Percentiles rank a stretch among this genome's conserved stretches.
These are phyloP conservation scores for Phaeosphaeria sp. DNA, from an alignment of 2,329 filamentous ascomycete species.

Conservation along the genomic window DNA sequence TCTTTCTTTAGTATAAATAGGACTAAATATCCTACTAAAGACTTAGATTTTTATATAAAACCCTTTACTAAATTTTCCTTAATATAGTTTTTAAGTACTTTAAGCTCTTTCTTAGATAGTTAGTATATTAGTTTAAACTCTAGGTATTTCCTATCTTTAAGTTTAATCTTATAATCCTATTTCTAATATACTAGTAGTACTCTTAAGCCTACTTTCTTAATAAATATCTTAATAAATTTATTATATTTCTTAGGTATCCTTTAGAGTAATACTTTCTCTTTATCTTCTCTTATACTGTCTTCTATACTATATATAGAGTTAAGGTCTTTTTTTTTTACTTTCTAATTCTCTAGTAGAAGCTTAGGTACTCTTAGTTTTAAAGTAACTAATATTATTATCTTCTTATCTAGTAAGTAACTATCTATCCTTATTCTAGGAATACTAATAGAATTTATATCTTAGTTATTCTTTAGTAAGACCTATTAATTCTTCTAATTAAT, in stretches of 20 bases:
- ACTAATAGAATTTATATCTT: background rate
- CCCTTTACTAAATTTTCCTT: constrained; percentile 2
- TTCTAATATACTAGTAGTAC: constrained; percentile 2
- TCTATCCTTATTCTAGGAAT: no score
- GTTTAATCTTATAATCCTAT: constrained; percentile 3
- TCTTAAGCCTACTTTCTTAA: background rate
- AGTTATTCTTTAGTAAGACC: background rate
- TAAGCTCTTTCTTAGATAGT: constrained; percentile 3
- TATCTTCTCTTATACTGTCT: no score
- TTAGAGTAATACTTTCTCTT: background rate
- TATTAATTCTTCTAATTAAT: constrained; percentile 3
- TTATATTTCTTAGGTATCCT: background rate
- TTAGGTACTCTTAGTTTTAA: no score
- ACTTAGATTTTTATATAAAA: constrained; percentile 4
- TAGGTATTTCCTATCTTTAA: constrained; percentile 1
- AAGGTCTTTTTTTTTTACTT: no score
- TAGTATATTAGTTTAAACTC: constrained; percentile 2
- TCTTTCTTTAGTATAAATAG: constrained; percentile 8
- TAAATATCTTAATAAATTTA: constrained; percentile 3
- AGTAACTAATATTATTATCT: no score
- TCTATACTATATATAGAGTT: no score
- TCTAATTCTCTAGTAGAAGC: no score
- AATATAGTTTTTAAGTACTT: constrained; percentile 2
- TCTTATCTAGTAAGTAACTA: no score
- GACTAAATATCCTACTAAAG: constrained; percentile 1